Base-by-base conservation (phyloP, 2,329 filamentous ascomycete species). In the Aspergillus aculeatus region DNA sequence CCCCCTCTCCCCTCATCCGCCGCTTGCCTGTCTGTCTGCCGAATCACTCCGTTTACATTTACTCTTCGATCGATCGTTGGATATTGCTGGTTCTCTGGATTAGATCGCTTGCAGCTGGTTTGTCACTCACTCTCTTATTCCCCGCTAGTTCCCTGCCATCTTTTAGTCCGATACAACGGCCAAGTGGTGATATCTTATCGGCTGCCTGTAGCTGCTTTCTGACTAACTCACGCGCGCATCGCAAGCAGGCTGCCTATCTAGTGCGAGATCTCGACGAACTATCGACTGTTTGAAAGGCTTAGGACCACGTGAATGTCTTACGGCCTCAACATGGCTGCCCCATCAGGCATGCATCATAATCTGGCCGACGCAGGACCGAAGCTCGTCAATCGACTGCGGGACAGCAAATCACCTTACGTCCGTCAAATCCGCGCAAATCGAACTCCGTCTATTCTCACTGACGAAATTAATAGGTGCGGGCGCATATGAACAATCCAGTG, bases 401-500 rank as follows among this genome's bases (percentile, higher is more conserved):
- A 87, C 71, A 88, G 85, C 73, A 82, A 83, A 68, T 89, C 86
- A 66, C 87, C 87, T 24, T 58, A 55, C 14, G 53, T 55, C 19
- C 38, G 38, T 44, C 38, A 19, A 29, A 41, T 48, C 12, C 5
- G 7, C 11, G 11, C 26, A 11, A 9, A 16, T 31, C 23, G 7
- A 24, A 12, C 5, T 3, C 41, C 19, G 7, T 48, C 26, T 21
- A 4, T 31, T 2, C 10, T 23, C 12, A 58, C 68, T 69, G 58
- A 69, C 57, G 21, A 14, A 14, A 19, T 56, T 24, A 29, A 49
- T 62, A 86, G 83, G 85, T 94, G 48, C 86, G 87, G 58, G 86
- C 84, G 52, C 92, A 96, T 73, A 86, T 87, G 73, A 81, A 89
- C 67, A 96, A 96, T 73, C 87, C 88, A 1, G 93, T 98, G 41